Conservation (phyloP, 1,139 yeast genomes). For the Blastobotrys ciferrii region DNA sequence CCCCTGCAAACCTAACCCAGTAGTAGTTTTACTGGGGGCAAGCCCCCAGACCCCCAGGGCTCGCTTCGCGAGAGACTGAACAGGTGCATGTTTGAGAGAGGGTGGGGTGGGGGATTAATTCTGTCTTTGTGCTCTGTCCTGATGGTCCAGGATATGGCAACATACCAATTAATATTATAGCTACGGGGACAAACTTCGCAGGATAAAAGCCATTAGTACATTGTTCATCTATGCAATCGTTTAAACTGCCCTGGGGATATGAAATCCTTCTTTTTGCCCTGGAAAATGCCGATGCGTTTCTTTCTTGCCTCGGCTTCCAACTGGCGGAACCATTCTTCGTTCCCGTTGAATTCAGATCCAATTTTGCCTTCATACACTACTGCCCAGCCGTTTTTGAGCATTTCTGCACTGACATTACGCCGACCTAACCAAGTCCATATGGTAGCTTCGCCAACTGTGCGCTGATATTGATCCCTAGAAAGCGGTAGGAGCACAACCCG, state of each 20-base stretch:
- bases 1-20: too few relatives aligned
- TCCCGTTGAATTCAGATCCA: conserved; percentile 85
- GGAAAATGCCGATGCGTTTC: conserved; percentile 69
- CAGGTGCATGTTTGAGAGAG: too few relatives aligned
- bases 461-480: conserved; percentile 79
- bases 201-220: not conserved
- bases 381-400: conserved; percentile 80
- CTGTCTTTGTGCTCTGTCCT: too few relatives aligned
- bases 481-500: conserved; percentile 74
- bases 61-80: too few relatives aligned
- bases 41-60: too few relatives aligned
- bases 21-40: too few relatives aligned
- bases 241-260: conserved; percentile 86
- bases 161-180: too few relatives aligned
- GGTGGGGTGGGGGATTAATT: too few relatives aligned
- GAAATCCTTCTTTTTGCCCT: conserved; percentile 41
- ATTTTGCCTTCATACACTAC: conserved; percentile 79
- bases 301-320: conserved; percentile 61
- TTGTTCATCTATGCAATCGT: conserved; percentile 25
- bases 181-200: too few relatives aligned
- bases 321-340: conserved; percentile 55
- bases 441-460: conserved; percentile 81
- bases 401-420: conserved; percentile 80
- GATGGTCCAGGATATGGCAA: too few relatives aligned
- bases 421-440: conserved; percentile 74